Evolutionary conservation across 805 yeast species (phyloP), one percentile per base, ranked within the genome.

Genomic region (Ogataea kodamae): DNA sequence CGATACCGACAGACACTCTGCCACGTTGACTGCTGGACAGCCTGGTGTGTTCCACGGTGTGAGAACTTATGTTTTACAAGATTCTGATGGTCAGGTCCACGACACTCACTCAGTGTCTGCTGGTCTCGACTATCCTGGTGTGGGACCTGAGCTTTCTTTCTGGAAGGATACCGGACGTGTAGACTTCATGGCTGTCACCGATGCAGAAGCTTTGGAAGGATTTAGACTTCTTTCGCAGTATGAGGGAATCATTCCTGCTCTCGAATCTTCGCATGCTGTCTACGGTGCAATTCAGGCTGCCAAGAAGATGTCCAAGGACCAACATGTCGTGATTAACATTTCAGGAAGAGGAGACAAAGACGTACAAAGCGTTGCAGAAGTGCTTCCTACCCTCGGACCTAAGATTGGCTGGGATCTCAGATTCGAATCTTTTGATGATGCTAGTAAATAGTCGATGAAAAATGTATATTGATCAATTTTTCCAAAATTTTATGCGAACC

Each of bases 301-400:
- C 18, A 78, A 86, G 68, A 81, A 78, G 11, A 70, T 92, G 81
- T 57, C 72, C 15, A 72, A 78, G 46, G 96, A 83, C 47, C 73
- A 88, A 64, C 78, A 87, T 56, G 68, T 92, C 39, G 81, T 92
- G 41, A 82, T 92, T 55, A 88, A 88, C 59, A 74, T 92, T 37
- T 87, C 96, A 33, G 99, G 99, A 53, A 85, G 99, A 72, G 99
- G 98, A 66, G 98, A 92, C 61, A 92, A 92, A 68, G 98, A 92
- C 61, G 98, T 92, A 23, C 96, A 88, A 65, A 85, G 89, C 59
- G 97, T 92, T 35, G 98, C 98, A 28, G 96, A 92, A 62, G 77
- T 81, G 33, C 72, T 92, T 57, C 98, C 98, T 28, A 74, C 66
- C 45, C 68, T 87, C 37, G 99, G 99, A 25, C 94, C 92, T 30